Percentiles rank a stretch among this genome's conserved stretches.
Evolutionary conservation across 2,329 filamentous ascomycete genomes (phyloP).

Genomic region (Fusarium hainanense): DNA sequence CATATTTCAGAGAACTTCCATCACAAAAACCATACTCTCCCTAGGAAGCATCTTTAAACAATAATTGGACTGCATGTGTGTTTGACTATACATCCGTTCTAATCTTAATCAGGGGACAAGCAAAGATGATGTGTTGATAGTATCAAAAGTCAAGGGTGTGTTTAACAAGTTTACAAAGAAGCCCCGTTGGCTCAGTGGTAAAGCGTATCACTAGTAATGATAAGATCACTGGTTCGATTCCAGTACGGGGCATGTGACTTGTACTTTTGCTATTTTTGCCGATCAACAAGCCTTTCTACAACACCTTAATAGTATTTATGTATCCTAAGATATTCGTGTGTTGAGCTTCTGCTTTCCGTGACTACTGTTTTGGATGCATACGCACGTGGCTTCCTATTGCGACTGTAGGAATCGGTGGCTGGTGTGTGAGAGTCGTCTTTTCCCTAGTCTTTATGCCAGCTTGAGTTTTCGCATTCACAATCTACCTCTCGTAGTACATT

Average conservation of each 20-base stretch:
- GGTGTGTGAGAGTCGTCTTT: background rate
- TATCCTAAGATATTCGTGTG: background rate
- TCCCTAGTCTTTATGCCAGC: background rate
- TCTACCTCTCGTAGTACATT: background rate
- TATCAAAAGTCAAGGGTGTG: rapidly evolving
- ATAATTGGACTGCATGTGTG: background rate
- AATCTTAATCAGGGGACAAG: background rate
- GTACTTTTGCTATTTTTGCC: background rate
- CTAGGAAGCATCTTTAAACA: background rate
- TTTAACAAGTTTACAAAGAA: conserved; percentile 13
- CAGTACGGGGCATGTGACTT: conserved; percentile 32
- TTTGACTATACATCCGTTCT: background rate
- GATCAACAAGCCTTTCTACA: background rate
- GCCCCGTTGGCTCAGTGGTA: conserved; percentile 41
- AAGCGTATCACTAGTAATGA: conserved; percentile 42
- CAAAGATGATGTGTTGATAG: rapidly evolving
- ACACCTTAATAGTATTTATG: too few species aligned
- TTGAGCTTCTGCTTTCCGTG: background rate
- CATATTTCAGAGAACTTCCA: background rate
- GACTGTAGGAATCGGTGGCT: too few species aligned
- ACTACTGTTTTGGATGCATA: background rate
- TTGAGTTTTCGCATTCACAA: background rate
- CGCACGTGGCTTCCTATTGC: background rate
- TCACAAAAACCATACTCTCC: background rate
- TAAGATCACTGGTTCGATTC: conserved; percentile 20